These are phyloP conservation scores for Ceratocystis cubensis DNA, from an alignment of 2,329 filamentous ascomycete species.

Conservation along the genomic window DNA sequence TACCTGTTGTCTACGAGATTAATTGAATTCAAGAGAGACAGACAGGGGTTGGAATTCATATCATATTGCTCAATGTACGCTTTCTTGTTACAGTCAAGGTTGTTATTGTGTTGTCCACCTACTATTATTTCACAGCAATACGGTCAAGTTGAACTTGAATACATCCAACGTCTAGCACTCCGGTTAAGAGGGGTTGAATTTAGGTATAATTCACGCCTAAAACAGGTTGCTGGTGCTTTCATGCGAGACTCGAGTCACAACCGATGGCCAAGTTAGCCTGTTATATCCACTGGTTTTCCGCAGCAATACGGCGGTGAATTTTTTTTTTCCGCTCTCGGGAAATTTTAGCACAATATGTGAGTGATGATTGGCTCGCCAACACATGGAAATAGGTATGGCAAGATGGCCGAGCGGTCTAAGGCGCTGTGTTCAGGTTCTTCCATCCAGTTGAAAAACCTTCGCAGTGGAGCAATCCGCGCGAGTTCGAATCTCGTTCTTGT, in stretches of 20 bases:
- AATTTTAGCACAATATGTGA: neutral
- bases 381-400: neutral
- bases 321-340: neutral
- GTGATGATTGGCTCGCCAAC: no score
- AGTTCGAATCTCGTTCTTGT: constrained; percentile 26
- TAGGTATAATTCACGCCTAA: no score
- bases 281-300: neutral
- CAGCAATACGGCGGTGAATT: neutral
- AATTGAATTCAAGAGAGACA: no score
- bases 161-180: no score
- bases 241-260: no score
- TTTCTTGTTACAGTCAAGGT: neutral
- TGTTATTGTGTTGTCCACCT: neutral
- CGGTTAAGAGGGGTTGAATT: no score
- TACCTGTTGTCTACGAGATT: no score
- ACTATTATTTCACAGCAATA: neutral
- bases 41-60: no score
- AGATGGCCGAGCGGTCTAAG: constrained; percentile 20
- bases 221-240: no score
- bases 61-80: neutral
- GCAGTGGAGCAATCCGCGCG: constrained; percentile 22
- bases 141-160: no score
- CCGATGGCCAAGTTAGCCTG: neutral
- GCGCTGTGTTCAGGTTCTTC: constrained; percentile 18
- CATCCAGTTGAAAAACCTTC: neutral